Evolutionary conservation across 2,329 filamentous ascomycete species (phyloP), one percentile per base, ranked within the genome.

Genomic region (Phialocephala sp.): DNA sequence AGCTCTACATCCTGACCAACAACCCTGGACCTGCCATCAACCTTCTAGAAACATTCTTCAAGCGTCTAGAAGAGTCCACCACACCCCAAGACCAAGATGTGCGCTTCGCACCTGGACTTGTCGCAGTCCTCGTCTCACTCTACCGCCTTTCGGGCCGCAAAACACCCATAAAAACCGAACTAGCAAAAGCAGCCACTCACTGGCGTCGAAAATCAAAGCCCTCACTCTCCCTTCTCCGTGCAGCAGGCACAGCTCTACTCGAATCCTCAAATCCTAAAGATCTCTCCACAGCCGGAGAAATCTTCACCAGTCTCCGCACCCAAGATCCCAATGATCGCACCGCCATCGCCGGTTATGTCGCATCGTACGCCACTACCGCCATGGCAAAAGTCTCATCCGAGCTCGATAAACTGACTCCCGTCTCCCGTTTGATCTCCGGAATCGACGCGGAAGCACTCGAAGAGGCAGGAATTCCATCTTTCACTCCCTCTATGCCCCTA

Each of bases 261-360:
- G 88, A 90, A 70, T 97, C 92, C 0, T 86, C 89, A 8, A 86
- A 89, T 57, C 76, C 83, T 0, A 84, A 89, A 18, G 91, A 97
- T 70, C 80, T 93, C 32, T 78, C 84, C 15, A 82, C 87, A 0
- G 94, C 95, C 0, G 88, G 88, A 2, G 85, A 91, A n/a, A 89
- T 95, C 8, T 98, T 98, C 78, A 84, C 87, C 60, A 85, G 85
- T 57, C 84, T 98, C 14, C 86, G 90, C 69, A 79, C 85, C 2
- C 83, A 88, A 65, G 84, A 93, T 50, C 81, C 85, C n/a, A 81
- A 81, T 45, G 92, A 97, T 72, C 85, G 84, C 37, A 84, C 90
- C 62, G 89, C 91, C 1, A 86, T 88, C 18, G 93, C 93, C 9
- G 95, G 95, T 1, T 87, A 95, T n/a, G 87, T 98, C 8, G 95